Base-by-base conservation (phyloP, 2,329 filamentous ascomycete species). In the Albifimbria verrucaria region DNA sequence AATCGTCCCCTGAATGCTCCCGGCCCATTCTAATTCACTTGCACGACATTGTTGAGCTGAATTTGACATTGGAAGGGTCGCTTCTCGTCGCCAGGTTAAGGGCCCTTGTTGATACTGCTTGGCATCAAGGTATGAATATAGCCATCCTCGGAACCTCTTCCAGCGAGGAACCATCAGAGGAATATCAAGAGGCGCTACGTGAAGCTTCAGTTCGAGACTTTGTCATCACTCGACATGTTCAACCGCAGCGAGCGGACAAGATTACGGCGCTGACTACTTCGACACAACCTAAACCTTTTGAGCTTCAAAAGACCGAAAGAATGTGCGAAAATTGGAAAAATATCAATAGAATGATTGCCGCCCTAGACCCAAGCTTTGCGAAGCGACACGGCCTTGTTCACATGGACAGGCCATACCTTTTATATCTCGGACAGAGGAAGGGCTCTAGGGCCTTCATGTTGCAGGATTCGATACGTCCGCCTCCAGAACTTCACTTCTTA, bases 81-180 rank as follows among this genome's bases (percentile, higher is more conserved):
- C 78, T 81, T 21, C 81, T 97, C 26, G 72, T 97, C 7, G 74
- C 78, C 41, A 84, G 87, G 54, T 73, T 99, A 12, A 85, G 89
- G 50, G 80, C 82, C 47, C 77, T 88, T 7, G 83, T 96, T 23
- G 87, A 92, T 61, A 81, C 82, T 54, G 80, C 87, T 53, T 88
- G 92, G 77, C 78, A 80, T 51, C 78, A 83, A 39, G 92, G 92
- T 4, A 81, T 86, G 59, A 82, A 82, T 54, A 80, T 96, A 49
- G 80, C 92, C 52, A 79, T 97, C 18, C 72, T 97, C 26, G 94
- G 92, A n/a, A 91, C 89, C 6, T 87, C 88, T 1, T 77, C 85
- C 22, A 78, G 77, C 15, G 75, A 80, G 18, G 76, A 80, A 17
- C 77, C 69, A 12, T 73, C 71, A 20, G 73, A 69, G 20, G 67